phyloP scores from a whole-genome alignment of 805 yeast species.

The Metschnikowia orientalis region DNA sequence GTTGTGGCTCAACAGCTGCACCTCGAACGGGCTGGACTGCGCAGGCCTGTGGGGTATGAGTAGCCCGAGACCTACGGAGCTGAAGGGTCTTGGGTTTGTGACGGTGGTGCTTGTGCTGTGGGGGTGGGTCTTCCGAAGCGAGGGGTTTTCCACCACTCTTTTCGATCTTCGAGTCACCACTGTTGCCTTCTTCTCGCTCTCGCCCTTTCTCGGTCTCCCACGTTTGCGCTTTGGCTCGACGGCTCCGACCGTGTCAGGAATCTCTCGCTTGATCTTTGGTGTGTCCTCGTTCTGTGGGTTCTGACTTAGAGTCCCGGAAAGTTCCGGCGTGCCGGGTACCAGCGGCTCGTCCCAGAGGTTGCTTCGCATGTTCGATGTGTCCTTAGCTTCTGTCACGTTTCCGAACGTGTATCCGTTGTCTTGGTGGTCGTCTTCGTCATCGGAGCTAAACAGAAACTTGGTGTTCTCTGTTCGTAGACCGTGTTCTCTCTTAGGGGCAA shows the following conservation, averaged over 20 bases:
- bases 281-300: neutral
- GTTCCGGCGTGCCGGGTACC: constrained; percentile 1
- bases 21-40: neutral
- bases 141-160: constrained; percentile 15
- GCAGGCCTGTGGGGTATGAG: constrained; percentile 3
- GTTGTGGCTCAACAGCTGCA: constrained; percentile 16
- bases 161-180: constrained; percentile 15
- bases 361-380: neutral
- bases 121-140: constrained; percentile 9
- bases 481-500: neutral
- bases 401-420: constrained; percentile 1
- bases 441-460: constrained; percentile 13
- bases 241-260: neutral
- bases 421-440: constrained; percentile 14
- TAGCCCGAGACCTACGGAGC: constrained; percentile 10
- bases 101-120: too few species aligned
- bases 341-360: neutral
- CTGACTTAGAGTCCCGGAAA: neutral
- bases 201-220: constrained; percentile 17
- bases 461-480: constrained; percentile 8
- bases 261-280: neutral
- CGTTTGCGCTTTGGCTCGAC: constrained; percentile 13
- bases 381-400: neutral
- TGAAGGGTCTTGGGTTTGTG: constrained; percentile 10
- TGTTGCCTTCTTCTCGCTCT: constrained; percentile 9